Percentiles rank a stretch among this genome's conserved stretches.
Evolutionary conservation across 139 green algal species (phyloP).

Genomic region (Tetradesmus lagerheimii): DNA sequence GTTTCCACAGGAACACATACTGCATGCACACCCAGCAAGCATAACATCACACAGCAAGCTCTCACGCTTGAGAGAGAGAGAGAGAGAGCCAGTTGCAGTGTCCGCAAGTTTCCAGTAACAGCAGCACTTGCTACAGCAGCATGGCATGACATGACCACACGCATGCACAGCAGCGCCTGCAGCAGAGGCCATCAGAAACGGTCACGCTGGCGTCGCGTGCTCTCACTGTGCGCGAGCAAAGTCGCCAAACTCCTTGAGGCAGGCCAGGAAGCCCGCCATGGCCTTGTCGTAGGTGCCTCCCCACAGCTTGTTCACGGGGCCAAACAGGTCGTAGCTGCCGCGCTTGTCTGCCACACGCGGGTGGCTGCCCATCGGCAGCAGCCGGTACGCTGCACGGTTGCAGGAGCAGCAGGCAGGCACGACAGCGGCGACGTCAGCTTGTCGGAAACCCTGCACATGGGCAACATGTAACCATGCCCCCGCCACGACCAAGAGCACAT

Average conservation of each 20-base stretch:
- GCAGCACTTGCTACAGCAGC: background rate
- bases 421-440: background rate
- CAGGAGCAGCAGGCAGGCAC: slow-evolving; percentile 24
- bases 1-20: too few relatives aligned
- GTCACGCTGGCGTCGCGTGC: background rate
- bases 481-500: too few relatives aligned
- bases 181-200: background rate
- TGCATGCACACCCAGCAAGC: too few relatives aligned
- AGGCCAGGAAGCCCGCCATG: slow-evolving; percentile 77
- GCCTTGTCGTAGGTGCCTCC: slow-evolving; percentile 87
- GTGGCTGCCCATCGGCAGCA: slow-evolving; percentile 92
- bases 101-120: background rate
- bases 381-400: slow-evolving; percentile 65
- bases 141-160: too few relatives aligned
- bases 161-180: background rate
- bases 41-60: too few relatives aligned
- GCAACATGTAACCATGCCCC: too few relatives aligned
- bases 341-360: slow-evolving; percentile 84
- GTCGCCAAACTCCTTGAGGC: slow-evolving; percentile 89
- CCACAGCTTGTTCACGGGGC: slow-evolving; percentile 90
- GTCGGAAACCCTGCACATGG: too few relatives aligned
- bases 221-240: slow-evolving; percentile 62
- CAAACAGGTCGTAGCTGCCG: slow-evolving; percentile 89
- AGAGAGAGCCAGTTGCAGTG: too few relatives aligned
- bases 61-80: too few relatives aligned